Percentiles rank a stretch among this genome's conserved stretches.
Evolutionary conservation across 768 basidiomycete species (phyloP).

Genomic region (Cystofilobasidium macerans): DNA sequence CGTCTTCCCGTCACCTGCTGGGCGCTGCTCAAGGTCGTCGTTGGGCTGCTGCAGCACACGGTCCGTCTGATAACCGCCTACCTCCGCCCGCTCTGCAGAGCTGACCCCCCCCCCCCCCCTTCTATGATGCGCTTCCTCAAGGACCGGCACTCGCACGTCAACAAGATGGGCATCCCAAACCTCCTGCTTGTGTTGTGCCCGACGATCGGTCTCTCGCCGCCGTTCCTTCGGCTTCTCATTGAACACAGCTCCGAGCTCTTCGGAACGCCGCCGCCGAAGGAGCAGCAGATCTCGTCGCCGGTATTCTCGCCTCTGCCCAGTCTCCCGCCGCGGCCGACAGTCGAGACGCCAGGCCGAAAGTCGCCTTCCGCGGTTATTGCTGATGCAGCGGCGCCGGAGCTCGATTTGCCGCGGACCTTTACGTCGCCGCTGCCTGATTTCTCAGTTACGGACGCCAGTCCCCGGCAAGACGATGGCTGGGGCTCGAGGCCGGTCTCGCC

Average conservation of each 20-base stretch:
- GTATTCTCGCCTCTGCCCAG: neutral
- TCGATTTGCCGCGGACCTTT: neutral
- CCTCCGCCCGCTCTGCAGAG: neutral
- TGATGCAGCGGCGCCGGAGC: neutral
- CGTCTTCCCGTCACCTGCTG: slow-evolving; percentile 68
- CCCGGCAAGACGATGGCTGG: neutral
- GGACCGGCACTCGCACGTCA: slow-evolving; percentile 54
- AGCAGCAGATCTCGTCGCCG: neutral
- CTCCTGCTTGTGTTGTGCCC: slow-evolving; percentile 79
- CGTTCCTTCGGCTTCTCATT: slow-evolving; percentile 25
- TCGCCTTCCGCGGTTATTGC: neutral
- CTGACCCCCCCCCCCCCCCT: neutral
- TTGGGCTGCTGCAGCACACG: slow-evolving; percentile 40
- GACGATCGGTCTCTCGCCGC: slow-evolving; percentile 52
- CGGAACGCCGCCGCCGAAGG: neutral
- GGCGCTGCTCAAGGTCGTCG: slow-evolving; percentile 71
- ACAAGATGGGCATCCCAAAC: slow-evolving; percentile 88
- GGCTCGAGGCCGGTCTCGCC: neutral
- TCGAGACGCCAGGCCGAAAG: neutral
- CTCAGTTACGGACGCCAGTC: neutral
- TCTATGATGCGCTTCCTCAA: slow-evolving; percentile 46
- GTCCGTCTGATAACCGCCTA: neutral
- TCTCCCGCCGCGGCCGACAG: neutral
- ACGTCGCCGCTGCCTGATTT: slow-evolving; percentile 3
- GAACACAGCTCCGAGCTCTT: slow-evolving; percentile 21